phyloP scores from a whole-genome alignment of 164 flowering plant species.

The Santalum album region DNA sequence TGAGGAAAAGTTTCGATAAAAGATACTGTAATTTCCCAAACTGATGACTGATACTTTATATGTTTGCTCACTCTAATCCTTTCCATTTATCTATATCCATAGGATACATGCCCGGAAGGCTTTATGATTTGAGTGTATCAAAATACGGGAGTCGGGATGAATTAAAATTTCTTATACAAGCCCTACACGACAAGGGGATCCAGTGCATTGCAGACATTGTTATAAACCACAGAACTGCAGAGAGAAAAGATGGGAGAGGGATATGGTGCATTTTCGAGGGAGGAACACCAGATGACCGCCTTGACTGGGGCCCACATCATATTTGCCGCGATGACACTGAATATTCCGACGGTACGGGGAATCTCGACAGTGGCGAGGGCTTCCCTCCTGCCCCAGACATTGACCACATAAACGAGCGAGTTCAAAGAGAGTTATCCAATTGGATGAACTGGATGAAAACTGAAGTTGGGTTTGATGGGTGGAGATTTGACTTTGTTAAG shows the following conservation, averaged over 20 bases:
- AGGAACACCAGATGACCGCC: neutral
- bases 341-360: neutral
- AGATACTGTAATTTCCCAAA: no score
- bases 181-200: neutral
- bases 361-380: neutral
- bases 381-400: neutral
- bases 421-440: conserved; percentile 12
- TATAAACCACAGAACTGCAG: conserved; percentile 1
- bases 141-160: neutral
- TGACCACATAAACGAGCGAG: neutral
- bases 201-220: neutral
- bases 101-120: neutral
- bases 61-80: neutral
- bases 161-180: neutral
- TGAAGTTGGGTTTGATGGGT: neutral
- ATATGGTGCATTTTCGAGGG: conserved; percentile 1
- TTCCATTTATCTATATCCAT: neutral
- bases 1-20: no score
- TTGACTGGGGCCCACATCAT: neutral
- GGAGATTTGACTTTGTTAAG: neutral
- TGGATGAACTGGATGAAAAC: conserved; percentile 65
- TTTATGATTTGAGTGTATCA: neutral
- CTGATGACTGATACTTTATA: no score
- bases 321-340: neutral
- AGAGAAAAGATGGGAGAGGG: neutral